phyloP scores from a whole-genome alignment of 257 asterid species.

The Petrea volubilis region DNA sequence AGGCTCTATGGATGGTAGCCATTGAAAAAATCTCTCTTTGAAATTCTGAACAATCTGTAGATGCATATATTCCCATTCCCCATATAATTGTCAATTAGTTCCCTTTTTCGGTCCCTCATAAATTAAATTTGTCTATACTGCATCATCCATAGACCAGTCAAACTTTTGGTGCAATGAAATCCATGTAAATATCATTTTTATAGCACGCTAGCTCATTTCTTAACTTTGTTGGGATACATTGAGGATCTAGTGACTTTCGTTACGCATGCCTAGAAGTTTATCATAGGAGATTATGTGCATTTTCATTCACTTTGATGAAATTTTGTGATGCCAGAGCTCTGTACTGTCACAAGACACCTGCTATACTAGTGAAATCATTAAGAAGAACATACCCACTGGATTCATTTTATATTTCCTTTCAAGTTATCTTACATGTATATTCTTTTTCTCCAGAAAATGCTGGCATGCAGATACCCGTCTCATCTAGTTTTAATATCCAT shows the following conservation, averaged over 20 bases:
- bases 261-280: background rate
- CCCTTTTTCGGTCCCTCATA: background rate
- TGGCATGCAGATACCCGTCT: conserved; percentile 2
- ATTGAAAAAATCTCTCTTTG: background rate
- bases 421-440: background rate
- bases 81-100: too few species aligned
- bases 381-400: background rate
- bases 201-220: background rate
- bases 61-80: too few species aligned
- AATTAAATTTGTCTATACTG: background rate
- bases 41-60: background rate
- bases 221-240: background rate
- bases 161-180: background rate
- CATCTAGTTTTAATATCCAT: background rate
- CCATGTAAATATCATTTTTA: background rate
- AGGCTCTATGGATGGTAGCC: background rate
- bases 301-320: background rate
- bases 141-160: background rate
- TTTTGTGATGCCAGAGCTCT: background rate
- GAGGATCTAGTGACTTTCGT: background rate
- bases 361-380: background rate
- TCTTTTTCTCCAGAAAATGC: background rate
- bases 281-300: background rate
- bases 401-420: background rate
- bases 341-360: background rate